phyloP scores from a whole-genome alignment of 2,329 filamentous ascomycete genomes.

The Phialocephala sp. region DNA sequence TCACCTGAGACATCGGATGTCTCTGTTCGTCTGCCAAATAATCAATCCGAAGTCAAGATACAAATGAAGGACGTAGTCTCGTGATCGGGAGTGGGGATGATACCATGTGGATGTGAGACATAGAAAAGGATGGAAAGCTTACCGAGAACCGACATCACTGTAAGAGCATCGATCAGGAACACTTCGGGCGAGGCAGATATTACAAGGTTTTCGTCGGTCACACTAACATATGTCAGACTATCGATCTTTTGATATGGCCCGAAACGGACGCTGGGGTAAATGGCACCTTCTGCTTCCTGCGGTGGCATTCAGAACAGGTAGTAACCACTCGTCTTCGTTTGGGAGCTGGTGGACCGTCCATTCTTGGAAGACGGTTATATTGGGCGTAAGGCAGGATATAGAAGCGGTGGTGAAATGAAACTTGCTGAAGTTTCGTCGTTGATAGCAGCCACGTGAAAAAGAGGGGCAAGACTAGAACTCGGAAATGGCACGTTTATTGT shows the following conservation, averaged over 20 bases:
- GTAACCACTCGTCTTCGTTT: slow-evolving; percentile 64
- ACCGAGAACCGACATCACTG: slow-evolving; percentile 55
- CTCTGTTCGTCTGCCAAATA: not conserved
- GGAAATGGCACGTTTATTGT: not conserved
- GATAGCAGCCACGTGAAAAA: not conserved
- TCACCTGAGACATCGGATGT: not conserved
- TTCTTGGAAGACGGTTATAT: not conserved
- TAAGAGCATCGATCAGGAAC: slow-evolving; percentile 60
- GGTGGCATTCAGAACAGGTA: slow-evolving; percentile 61
- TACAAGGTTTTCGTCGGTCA: slow-evolving; percentile 22
- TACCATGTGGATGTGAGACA: slow-evolving; percentile 52
- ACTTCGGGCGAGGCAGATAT: slow-evolving; percentile 36
- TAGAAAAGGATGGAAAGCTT: slow-evolving; percentile 54
- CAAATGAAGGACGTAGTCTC: not conserved
- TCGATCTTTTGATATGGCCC: not conserved
- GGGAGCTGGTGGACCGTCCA: not conserved
- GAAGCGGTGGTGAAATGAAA: not conserved
- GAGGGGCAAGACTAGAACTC: slow-evolving; percentile 1
- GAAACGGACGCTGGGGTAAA: not conserved
- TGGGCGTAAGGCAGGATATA: not conserved
- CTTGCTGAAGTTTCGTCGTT: not conserved
- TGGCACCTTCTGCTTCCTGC: slow-evolving; percentile 26
- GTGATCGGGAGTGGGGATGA: not conserved
- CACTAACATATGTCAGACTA: slow-evolving; percentile 10
- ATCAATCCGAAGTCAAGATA: not conserved